These are phyloP conservation scores for Schizosaccharomyces lindneri DNA, from an alignment of 805 yeast genomes.

Conservation along the genomic window DNA sequence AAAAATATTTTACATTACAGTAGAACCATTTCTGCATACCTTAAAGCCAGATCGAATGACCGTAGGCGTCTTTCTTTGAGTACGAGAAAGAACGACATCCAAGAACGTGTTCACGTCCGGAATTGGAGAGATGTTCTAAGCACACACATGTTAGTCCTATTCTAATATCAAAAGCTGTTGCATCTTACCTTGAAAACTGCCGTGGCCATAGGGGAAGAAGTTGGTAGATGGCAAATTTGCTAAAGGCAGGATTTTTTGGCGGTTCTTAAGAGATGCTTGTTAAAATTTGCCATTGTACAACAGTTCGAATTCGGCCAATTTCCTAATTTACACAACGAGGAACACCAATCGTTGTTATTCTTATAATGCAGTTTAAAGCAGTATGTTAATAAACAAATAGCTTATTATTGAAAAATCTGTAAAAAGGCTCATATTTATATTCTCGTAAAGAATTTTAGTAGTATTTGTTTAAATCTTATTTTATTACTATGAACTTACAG, in stretches of 20 bases:
- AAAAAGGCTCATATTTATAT: too few species aligned
- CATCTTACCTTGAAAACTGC: conserved; percentile 1
- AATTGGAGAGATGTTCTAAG: conserved; percentile 7
- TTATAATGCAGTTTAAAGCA: too few species aligned
- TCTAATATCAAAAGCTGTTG: neutral
- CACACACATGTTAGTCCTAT: neutral
- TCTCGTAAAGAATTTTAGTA: too few species aligned
- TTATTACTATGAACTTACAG: too few species aligned
- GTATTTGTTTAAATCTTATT: too few species aligned
- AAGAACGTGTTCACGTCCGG: conserved; percentile 22
- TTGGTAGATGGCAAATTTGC: neutral
- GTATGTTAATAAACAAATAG: too few species aligned
- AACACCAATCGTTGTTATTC: too few species aligned
- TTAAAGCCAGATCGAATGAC: conserved; percentile 27
- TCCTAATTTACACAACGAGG: too few species aligned
- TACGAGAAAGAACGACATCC: conserved; percentile 88
- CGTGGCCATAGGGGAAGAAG: neutral
- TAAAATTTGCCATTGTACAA: neutral
- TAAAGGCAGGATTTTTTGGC: neutral
- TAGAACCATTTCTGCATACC: neutral
- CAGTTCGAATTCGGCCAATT: neutral
- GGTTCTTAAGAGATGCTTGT: neutral
- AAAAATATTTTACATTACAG: neutral
- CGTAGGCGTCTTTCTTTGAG: conserved; percentile 98
- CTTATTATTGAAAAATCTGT: too few species aligned